Evolutionary conservation across 2,329 filamentous ascomycete genomes (phyloP).

Genomic region (Capronia epimyces): DNA sequence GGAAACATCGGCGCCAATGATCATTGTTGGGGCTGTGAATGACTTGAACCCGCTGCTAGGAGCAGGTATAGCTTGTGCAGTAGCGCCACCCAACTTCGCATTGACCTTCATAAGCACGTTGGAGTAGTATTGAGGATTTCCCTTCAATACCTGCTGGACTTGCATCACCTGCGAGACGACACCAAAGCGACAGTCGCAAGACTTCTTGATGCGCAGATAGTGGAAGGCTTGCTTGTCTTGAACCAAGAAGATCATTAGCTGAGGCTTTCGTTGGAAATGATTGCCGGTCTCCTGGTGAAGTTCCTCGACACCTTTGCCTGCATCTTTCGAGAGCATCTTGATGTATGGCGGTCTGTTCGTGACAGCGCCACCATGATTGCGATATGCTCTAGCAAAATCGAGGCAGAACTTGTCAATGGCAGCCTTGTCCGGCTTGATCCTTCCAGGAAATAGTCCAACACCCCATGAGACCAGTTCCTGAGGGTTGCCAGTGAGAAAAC

Average conservation of each 20-base stretch:
- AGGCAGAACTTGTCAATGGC: slow-evolving; percentile 51
- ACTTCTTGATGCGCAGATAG: slow-evolving; percentile 86
- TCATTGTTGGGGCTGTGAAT: slow-evolving; percentile 58
- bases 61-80: slow-evolving; percentile 49
- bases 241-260: slow-evolving; percentile 76
- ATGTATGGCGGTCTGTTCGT: slow-evolving; percentile 44
- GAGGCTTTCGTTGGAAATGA: slow-evolving; percentile 53
- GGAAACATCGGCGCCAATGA: slow-evolving; percentile 87
- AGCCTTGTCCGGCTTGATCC: slow-evolving; percentile 40
- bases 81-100: slow-evolving; percentile 83
- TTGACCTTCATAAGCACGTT: slow-evolving; percentile 98
- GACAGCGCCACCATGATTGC: slow-evolving; percentile 56
- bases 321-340: slow-evolving; percentile 39
- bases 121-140: slow-evolving; percentile 76
- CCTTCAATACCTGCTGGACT: slow-evolving; percentile 60
- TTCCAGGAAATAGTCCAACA: slow-evolving; percentile 59
- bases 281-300: slow-evolving; percentile 54
- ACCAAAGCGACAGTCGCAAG: slow-evolving; percentile 77
- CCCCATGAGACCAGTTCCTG: slow-evolving; percentile 67
- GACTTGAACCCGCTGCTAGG: slow-evolving; percentile 32
- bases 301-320: slow-evolving; percentile 51
- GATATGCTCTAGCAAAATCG: slow-evolving; percentile 58
- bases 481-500: slow-evolving; percentile 64
- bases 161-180: slow-evolving; percentile 80
- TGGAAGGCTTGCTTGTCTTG: slow-evolving; percentile 62